Conservation (phyloP, 2,329 filamentous ascomycete genomes). For the Sarocladium kiliense region DNA sequence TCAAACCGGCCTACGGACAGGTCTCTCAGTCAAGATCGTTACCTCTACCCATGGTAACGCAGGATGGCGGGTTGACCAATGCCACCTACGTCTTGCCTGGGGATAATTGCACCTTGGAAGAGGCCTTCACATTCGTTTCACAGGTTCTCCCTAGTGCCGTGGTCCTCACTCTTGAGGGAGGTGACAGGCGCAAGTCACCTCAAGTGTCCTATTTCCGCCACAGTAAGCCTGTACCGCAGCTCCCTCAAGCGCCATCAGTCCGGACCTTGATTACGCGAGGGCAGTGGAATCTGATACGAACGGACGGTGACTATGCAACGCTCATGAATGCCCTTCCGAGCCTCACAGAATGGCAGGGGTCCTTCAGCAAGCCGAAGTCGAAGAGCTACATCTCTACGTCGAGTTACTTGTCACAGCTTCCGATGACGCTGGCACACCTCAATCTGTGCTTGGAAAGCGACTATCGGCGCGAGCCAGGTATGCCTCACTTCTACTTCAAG, state of each 20-base stretch:
- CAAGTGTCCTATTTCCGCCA: slow-evolving; percentile 44
- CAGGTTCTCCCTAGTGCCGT: slow-evolving; percentile 54
- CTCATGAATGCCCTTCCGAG: slow-evolving; percentile 61
- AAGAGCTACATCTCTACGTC: slow-evolving; percentile 70
- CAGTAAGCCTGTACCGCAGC: slow-evolving; percentile 20
- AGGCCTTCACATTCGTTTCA: slow-evolving; percentile 61
- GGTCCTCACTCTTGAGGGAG: slow-evolving; percentile 70
- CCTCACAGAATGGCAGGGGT: slow-evolving; percentile 57
- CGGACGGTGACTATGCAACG: slow-evolving; percentile 55
- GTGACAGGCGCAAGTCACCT: slow-evolving; percentile 69
- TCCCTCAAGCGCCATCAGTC: slow-evolving; percentile 49
- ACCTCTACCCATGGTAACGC: slow-evolving; percentile 46
- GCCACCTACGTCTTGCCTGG: slow-evolving; percentile 54
- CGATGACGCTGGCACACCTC: slow-evolving; percentile 54
- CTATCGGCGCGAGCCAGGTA: slow-evolving; percentile 58
- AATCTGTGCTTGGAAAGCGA: slow-evolving; percentile 68
- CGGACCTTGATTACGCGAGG: slow-evolving; percentile 67
- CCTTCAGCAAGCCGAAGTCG: slow-evolving; percentile 66
- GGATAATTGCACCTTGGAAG: slow-evolving; percentile 65
- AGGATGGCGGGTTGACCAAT: slow-evolving; percentile 46
- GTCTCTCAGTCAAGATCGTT: slow-evolving; percentile 31
- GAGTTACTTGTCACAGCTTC: slow-evolving; percentile 51
- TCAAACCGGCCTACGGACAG: slow-evolving; percentile 49
- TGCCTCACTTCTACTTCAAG: slow-evolving; percentile 57
- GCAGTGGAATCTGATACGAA: slow-evolving; percentile 71